Evolutionary conservation across 257 asterid genomes (phyloP).

Genomic region (Nicotiana tomentosiformis): DNA sequence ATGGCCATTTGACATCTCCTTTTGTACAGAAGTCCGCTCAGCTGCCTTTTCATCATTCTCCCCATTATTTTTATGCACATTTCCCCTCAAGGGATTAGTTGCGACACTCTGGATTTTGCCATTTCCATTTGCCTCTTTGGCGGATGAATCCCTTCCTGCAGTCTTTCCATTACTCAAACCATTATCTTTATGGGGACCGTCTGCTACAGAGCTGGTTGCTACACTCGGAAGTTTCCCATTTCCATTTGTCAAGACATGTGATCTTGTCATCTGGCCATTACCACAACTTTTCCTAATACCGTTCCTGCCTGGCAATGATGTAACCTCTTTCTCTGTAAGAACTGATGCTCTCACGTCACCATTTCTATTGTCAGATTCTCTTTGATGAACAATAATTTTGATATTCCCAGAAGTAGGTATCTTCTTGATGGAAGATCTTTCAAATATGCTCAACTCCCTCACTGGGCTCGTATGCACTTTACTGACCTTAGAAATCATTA

Average conservation of each 20-base stretch:
- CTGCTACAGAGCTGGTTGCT: slow-evolving; percentile 20
- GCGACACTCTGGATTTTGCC: slow-evolving; percentile 24
- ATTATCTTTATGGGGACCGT: slow-evolving; percentile 24
- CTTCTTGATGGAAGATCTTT: slow-evolving; percentile 29
- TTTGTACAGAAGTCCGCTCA: slow-evolving; percentile 14
- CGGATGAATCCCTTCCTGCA: slow-evolving; percentile 7
- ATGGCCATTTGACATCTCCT: slow-evolving; percentile 31
- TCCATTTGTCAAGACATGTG: slow-evolving; percentile 26
- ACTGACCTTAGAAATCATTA: slow-evolving; percentile 25
- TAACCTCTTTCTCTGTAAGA: slow-evolving; percentile 28
- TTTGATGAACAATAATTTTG: slow-evolving; percentile 34
- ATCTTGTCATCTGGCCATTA: slow-evolving; percentile 18
- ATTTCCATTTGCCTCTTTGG: slow-evolving; percentile 27
- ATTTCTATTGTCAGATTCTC: slow-evolving; percentile 36
- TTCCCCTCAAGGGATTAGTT: slow-evolving; percentile 22
- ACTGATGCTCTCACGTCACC: slow-evolving; percentile 22
- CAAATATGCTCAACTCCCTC: slow-evolving; percentile 25
- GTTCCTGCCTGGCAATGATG: slow-evolving; percentile 27
- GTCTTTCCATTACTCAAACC: slow-evolving; percentile 14
- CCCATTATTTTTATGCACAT: slow-evolving; percentile 27
- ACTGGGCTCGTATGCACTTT: slow-evolving; percentile 33
- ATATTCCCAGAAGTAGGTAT: slow-evolving; percentile 37
- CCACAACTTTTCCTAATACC: slow-evolving; percentile 27
- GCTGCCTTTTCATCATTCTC: slow-evolving; percentile 1
- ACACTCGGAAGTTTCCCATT: slow-evolving; percentile 27